Conservation (phyloP, 192 early-diverging fungal genomes). For the Coemansia sp. region DNA sequence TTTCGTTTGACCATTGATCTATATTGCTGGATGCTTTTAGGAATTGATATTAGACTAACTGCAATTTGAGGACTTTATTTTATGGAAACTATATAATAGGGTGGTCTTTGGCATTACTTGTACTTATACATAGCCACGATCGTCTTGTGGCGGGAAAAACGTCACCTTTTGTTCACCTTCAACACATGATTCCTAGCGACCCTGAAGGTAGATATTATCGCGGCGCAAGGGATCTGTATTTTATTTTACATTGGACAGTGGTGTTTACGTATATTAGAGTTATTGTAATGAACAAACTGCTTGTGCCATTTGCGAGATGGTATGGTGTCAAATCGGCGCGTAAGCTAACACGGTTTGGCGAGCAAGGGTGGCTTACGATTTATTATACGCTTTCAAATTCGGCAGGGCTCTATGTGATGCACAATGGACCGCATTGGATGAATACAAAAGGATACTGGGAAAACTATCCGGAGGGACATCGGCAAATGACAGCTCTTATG, state of each 20-base stretch:
- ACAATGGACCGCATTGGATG: conserved; percentile 68
- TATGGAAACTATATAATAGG: not conserved
- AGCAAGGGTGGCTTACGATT: conserved; percentile 69
- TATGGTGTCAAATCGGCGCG: conserved; percentile 33
- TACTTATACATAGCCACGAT: conserved; percentile 35
- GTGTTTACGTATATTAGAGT: conserved; percentile 70
- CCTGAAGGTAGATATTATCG: conserved; percentile 43
- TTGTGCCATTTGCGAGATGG: conserved; percentile 40
- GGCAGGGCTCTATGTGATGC: conserved; percentile 68
- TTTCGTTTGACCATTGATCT: not conserved
- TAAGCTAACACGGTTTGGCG: conserved; percentile 61
- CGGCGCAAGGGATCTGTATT: conserved; percentile 41
- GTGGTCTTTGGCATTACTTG: conserved; percentile 32
- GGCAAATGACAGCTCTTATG: conserved; percentile 52
- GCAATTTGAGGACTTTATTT: not conserved
- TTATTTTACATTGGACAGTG: conserved; percentile 63
- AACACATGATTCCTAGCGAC: conserved; percentile 37
- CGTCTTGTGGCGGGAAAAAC: conserved; percentile 13
- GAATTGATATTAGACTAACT: not conserved
- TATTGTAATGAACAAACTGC: conserved; percentile 30
- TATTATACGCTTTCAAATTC: conserved; percentile 66
- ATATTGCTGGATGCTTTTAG: not conserved
- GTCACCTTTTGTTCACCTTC: conserved; percentile 36
- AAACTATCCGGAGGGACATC: conserved; percentile 65
- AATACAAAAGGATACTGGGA: conserved; percentile 69